Percentiles rank a stretch among this genome's conserved stretches.
Conservation (phyloP, 202 grass and related monocot genomes). For the Miscanthus sacchariflorus region DNA sequence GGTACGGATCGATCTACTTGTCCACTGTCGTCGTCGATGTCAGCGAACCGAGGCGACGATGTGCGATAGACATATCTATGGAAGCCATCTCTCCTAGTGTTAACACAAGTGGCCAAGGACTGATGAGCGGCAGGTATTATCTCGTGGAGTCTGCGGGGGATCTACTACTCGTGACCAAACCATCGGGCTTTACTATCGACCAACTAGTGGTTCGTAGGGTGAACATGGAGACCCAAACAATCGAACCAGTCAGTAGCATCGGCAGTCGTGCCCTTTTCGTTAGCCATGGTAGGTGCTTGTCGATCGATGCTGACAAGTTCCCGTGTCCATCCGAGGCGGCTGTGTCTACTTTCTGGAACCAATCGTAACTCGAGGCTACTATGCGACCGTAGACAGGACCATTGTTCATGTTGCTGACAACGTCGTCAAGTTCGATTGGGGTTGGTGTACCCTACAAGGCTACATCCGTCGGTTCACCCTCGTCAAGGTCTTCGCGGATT, state of each 20-base stretch:
- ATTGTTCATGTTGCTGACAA: background rate
- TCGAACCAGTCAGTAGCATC: background rate
- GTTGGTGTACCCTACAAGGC: background rate
- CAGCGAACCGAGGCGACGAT: background rate
- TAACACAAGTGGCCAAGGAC: background rate
- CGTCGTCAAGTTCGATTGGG: background rate
- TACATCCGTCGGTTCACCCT: background rate
- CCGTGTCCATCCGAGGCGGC: background rate
- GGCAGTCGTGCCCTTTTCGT: background rate
- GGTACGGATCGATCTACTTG: background rate
- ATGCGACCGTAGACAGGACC: background rate
- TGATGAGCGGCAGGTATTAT: background rate
- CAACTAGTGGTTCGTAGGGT: background rate
- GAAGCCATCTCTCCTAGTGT: background rate
- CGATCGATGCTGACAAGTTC: constrained; percentile 6
- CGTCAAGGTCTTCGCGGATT: background rate
- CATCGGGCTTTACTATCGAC: background rate
- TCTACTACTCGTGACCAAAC: constrained; percentile 1
- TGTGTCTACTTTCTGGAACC: constrained; percentile 15
- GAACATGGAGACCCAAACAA: background rate
- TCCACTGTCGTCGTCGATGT: no score
- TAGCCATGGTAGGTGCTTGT: background rate
- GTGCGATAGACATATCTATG: background rate
- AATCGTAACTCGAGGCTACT: background rate
- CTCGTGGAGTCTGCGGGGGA: background rate